phyloP scores from a whole-genome alignment of 129 eudicot species.

The Pittosporum tobira region DNA sequence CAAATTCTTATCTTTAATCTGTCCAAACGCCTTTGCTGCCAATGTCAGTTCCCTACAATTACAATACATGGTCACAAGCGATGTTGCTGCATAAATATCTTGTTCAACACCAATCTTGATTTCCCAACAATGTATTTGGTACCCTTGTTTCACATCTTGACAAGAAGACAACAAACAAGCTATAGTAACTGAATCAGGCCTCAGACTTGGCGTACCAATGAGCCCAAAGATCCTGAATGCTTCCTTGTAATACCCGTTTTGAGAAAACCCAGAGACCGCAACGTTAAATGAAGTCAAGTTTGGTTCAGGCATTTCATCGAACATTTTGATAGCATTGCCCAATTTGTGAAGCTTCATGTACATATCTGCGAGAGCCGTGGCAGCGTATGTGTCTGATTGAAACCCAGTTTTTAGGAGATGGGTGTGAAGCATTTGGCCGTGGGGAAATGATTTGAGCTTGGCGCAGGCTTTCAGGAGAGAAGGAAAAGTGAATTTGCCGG shows the following conservation, averaged over 20 bases:
- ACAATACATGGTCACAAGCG: slow-evolving; percentile 58
- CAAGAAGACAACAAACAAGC: slow-evolving; percentile 58
- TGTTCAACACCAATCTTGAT: slow-evolving; percentile 65
- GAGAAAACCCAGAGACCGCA: slow-evolving; percentile 45
- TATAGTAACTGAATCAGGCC: slow-evolving; percentile 54
- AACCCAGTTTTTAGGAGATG: slow-evolving; percentile 60
- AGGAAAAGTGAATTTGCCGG: slow-evolving; percentile 57
- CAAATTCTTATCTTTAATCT: slow-evolving; percentile 22
- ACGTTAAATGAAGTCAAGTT: slow-evolving; percentile 29
- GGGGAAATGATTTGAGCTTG: slow-evolving; percentile 28
- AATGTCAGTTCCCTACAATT: slow-evolving; percentile 23
- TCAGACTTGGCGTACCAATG: slow-evolving; percentile 19
- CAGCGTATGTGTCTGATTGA: slow-evolving; percentile 33
- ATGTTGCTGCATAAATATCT: slow-evolving; percentile 60
- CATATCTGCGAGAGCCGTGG: slow-evolving; percentile 42
- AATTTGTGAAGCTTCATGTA: slow-evolving; percentile 31
- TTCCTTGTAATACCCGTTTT: slow-evolving; percentile 29
- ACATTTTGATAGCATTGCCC: slow-evolving; percentile 48
- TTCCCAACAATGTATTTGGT: slow-evolving; percentile 65
- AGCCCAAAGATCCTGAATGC: slow-evolving; percentile 36
- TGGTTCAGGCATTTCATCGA: slow-evolving; percentile 64
- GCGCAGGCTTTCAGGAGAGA: slow-evolving; percentile 67
- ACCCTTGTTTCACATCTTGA: slow-evolving; percentile 27
- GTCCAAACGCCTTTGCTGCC: slow-evolving; percentile 39
- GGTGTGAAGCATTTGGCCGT: slow-evolving; percentile 59